These are phyloP conservation scores for Penicillium vulpinum DNA, from an alignment of 2,329 filamentous ascomycete species.

Conservation along the genomic window DNA sequence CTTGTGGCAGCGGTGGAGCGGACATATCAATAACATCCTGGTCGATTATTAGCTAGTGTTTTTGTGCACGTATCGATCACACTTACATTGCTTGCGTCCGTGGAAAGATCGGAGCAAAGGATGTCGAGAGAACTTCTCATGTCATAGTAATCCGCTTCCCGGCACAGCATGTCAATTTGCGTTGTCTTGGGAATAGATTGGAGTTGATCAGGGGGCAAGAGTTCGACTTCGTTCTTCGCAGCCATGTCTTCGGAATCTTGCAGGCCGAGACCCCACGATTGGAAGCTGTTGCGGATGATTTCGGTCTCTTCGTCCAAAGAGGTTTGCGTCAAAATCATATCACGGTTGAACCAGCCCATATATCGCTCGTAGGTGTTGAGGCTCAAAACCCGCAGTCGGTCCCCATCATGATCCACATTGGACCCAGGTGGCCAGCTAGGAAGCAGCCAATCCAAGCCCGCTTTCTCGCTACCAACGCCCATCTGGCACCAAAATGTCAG, in stretches of 20 bases:
- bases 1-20: constrained; percentile 57
- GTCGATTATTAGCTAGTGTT: constrained; percentile 16
- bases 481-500: constrained; percentile 98
- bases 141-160: constrained; percentile 35
- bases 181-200: constrained; percentile 20
- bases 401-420: constrained; percentile 66
- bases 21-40: constrained; percentile 63
- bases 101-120: constrained; percentile 30
- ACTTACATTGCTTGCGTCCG: constrained; percentile 33
- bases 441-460: constrained; percentile 87
- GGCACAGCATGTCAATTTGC: constrained; percentile 29
- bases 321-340: constrained; percentile 49
- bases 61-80: neutral
- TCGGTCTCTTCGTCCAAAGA: constrained; percentile 59
- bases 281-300: constrained; percentile 63
- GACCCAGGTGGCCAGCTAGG: constrained; percentile 71
- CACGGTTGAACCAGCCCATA: constrained; percentile 74
- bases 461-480: constrained; percentile 82
- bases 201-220: constrained; percentile 2
- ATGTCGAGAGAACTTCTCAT: constrained; percentile 40
- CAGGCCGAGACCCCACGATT: constrained; percentile 66
- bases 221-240: constrained; percentile 43
- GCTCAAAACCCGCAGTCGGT: constrained; percentile 75
- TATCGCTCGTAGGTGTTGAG: constrained; percentile 72
- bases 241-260: constrained; percentile 55